Evolutionary conservation across 2,329 filamentous ascomycete species (phyloP).

Genomic region (Epichloe gansuensis): DNA sequence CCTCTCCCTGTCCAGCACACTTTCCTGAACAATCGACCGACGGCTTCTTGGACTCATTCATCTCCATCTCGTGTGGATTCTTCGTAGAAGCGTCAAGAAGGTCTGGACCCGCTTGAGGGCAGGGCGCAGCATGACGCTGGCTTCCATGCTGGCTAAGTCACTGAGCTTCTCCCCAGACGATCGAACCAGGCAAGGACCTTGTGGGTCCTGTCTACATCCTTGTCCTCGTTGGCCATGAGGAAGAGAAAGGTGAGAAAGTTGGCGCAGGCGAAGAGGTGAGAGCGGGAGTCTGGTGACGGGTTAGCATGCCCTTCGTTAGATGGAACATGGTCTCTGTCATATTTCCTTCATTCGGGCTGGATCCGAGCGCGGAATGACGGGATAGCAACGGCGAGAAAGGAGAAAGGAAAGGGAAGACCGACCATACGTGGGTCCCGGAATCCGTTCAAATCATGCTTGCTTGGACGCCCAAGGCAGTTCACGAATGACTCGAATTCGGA

Average conservation of each 20-base stretch:
- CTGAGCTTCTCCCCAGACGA: background rate
- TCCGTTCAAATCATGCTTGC: background rate
- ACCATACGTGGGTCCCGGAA: background rate
- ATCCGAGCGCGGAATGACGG: too few species aligned
- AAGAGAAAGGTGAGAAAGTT: slow-evolving; percentile 37
- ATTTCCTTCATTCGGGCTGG: too few species aligned
- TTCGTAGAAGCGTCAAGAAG: background rate
- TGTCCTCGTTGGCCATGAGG: slow-evolving; percentile 20
- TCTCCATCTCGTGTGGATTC: background rate
- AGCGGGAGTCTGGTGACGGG: slow-evolving; percentile 18
- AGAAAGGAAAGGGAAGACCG: background rate
- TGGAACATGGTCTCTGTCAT: too few species aligned
- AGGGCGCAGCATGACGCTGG: background rate
- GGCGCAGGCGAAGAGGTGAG: slow-evolving; percentile 32
- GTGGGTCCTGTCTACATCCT: background rate
- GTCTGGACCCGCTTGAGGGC: background rate
- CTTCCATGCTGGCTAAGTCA: background rate
- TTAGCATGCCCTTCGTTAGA: too few species aligned
- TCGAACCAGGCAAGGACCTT: background rate
- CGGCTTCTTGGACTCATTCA: background rate
- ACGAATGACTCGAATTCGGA: slow-evolving; percentile 25
- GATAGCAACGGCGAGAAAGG: background rate
- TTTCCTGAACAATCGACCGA: background rate
- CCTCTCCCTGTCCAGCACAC: background rate
- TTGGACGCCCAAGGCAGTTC: background rate